Percentiles rank a stretch among this genome's conserved stretches.
Evolutionary conservation across 176 grass and related monocot species (phyloP).

Genomic region (Thalia dealbata): DNA sequence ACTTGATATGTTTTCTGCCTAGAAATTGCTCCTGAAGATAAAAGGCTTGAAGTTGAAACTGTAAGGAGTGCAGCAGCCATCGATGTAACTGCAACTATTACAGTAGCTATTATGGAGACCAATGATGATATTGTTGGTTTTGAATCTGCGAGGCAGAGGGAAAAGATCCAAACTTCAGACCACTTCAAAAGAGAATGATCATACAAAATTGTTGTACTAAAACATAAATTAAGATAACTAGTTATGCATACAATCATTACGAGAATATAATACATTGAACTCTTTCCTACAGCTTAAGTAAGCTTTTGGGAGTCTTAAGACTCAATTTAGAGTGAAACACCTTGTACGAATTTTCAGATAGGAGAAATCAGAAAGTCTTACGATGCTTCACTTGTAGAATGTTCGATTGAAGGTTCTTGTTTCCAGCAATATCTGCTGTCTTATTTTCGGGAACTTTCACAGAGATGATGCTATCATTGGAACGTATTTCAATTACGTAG

Average conservation of each 20-base stretch:
- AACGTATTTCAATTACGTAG: conserved; percentile 47
- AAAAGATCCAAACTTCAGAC: background rate
- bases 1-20: conserved; percentile 51
- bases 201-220: no score
- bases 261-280: no score
- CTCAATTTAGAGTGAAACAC: background rate
- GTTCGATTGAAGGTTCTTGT: conserved; percentile 63
- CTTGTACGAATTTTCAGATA: background rate
- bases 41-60: conserved; percentile 53
- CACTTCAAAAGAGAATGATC: no score
- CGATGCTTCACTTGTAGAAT: conserved; percentile 83
- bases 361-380: conserved; percentile 25
- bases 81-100: conserved; percentile 34
- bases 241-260: no score
- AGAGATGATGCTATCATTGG: conserved; percentile 45
- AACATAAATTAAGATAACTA: no score
- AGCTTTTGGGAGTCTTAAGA: background rate
- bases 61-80: conserved; percentile 43
- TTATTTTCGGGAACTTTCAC: conserved; percentile 61
- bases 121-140: conserved; percentile 52
- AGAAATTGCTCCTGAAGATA: conserved; percentile 56
- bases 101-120: conserved; percentile 38
- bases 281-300: no score
- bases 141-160: conserved; percentile 41
- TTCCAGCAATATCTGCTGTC: conserved; percentile 70